Percentiles rank a stretch among this genome's conserved stretches.
Conservation (phyloP, 208 protist genomes). For the Leishmania gerbilli region DNA sequence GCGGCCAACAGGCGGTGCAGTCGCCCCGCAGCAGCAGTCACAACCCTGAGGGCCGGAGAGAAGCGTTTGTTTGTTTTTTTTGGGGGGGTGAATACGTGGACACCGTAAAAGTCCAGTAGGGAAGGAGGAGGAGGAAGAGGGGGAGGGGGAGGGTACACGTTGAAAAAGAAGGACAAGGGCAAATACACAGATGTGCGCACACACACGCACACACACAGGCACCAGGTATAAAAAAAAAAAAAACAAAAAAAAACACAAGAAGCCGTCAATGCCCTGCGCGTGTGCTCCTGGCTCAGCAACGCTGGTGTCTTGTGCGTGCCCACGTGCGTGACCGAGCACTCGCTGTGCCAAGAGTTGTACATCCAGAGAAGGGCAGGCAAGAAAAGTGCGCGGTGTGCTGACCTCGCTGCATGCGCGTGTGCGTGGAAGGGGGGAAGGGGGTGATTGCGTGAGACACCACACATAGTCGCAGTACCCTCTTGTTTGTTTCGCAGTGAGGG, state of each 20-base stretch:
- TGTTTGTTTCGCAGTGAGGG: background rate
- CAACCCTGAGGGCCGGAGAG: background rate
- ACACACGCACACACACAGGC: background rate
- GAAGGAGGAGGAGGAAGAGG: background rate
- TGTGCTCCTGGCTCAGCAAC: background rate
- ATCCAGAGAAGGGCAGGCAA: background rate
- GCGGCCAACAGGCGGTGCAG: background rate
- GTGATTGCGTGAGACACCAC: background rate
- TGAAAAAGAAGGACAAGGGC: background rate
- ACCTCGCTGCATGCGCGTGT: background rate
- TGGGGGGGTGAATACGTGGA: background rate
- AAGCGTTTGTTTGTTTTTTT: background rate
- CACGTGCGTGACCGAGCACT: background rate
- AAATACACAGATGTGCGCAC: background rate
- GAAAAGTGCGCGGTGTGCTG: background rate
- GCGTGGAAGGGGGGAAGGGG: background rate
- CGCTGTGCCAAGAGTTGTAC: background rate
- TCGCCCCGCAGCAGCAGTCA: background rate
- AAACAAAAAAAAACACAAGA: background rate
- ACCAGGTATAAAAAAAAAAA: background rate
- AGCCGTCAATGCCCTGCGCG: background rate
- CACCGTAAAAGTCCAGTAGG: background rate
- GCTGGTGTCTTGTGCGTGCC: background rate
- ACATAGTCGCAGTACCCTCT: background rate
- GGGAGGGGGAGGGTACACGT: background rate